Base-by-base conservation (phyloP, 108 stramenopile species). In the Chaetoceros tenuissimus region DNA sequence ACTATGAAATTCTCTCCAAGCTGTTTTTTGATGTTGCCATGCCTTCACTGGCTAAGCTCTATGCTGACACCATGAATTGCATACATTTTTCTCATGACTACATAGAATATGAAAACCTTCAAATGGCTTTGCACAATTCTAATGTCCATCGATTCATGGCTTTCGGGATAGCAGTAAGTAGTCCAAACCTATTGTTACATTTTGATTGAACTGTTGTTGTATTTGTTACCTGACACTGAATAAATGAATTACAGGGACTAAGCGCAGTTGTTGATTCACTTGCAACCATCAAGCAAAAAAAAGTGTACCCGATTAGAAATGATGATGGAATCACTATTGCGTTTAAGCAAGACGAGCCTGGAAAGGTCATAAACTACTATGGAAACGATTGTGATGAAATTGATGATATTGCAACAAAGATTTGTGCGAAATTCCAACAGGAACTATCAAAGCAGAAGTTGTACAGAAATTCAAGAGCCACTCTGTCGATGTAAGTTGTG, bases 31-130 rank as follows among this genome's bases (percentile, higher is more conserved):
- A 84, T 43, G 60, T 77, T 46, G 82, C 82, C 16, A 74, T 84
- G 31, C 78, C 78, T 16, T 84, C 79, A 79, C 74, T 84, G 73
- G 82, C 82, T 13, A 61, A 72, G 63, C 67, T 84, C n/a, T 84
- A 84, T 56, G 82, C 82, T 0, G 79, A 84, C 21, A 84, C 82
- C 7, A 84, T 84, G 82, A 84, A 84, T 53, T 60, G 58, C 24
- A 84, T 84, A 23, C 82, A 84, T 65, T 84, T 75, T 34, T 54
- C 66, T 10, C 79, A 84, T 31, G 82, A 84, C 55, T 53, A 44
- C 53, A 65, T 73, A 2, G 61, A 57, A 22, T 84, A 84, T 49
- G 82, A 84, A 50, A 72, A 70, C 44, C 46, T 84, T 0, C 82
- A 79, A 60, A 77, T 84, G 82, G 70, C 79, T 1, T 59, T 84